Evolutionary conservation across 768 basidiomycete genomes (phyloP), one percentile per base, ranked within the genome.

Genomic region (Auriculariales sp.): DNA sequence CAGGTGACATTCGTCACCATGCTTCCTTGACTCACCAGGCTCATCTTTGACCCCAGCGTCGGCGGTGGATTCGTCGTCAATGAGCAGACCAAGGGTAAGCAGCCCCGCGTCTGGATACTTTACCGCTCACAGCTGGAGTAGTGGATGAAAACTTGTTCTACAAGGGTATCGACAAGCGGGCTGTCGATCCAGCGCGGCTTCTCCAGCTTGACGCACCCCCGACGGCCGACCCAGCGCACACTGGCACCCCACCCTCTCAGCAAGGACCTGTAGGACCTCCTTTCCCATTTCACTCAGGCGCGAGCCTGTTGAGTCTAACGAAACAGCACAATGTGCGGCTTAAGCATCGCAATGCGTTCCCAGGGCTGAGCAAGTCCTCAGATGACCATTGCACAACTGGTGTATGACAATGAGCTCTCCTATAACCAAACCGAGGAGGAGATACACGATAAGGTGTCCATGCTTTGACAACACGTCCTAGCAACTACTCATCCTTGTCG

Each of bases 1-100:
- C 61, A 89, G 79, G 74, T 72, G 56, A 34, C 53, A 46, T 19
- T 33, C 42, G 15, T 44, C 44, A 50, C 29, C 17, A 19, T n/a
- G n/a, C 50, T 47, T 59, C 54, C 31, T 51, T 51, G 42, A 29
- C n/a, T 22, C 28, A 25, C 25, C 33, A 24, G 14, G 17, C 28
- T 22, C 3, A 3, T 22, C 19, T 27, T 44, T 25, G 35, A 36
- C 28, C 36, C 14, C 47, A 79, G 85, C 49, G 90, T 95, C 46
- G 90, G 91, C 2, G 91, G 91, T 36, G 91, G 91, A 2, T 95
- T 94, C 60, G 91, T 94, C 3, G 90, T 95, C 24, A 95, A 95
- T 58, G 87, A 92, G 33, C 86, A 90, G 62, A 95, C 91, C 1
- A 83, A 92, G 71, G 80, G 86, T 82, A 55, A 51, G 58, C 54